Conservation (phyloP, 768 basidiomycete species). For the Rhodotorula kratochvilovae region DNA sequence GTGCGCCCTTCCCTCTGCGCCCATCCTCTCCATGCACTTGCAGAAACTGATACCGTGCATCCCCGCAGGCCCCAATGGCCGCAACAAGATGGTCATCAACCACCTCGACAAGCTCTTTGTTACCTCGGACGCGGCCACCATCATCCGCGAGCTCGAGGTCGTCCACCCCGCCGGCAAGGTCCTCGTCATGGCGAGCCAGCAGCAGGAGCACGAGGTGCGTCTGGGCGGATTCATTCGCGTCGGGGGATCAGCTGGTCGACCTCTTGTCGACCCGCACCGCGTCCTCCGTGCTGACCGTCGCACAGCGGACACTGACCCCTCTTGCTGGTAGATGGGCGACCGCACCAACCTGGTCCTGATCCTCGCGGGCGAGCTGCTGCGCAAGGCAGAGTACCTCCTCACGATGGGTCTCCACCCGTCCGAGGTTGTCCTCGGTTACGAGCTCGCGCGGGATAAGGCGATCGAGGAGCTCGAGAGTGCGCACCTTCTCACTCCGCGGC, state of each 20-base stretch:
- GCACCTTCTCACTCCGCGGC: conserved; percentile 42
- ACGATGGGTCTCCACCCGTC: conserved; percentile 96
- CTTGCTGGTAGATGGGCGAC: conserved; percentile 75
- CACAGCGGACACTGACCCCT: no score
- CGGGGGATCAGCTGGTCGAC: no score
- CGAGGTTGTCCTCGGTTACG: conserved; percentile 91
- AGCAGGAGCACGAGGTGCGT: conserved; percentile 85
- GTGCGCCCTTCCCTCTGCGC: background rate
- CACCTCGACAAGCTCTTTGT: conserved; percentile 93
- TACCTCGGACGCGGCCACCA: conserved; percentile 97
- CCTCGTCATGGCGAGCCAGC: conserved; percentile 97
- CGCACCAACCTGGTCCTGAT: conserved; percentile 93
- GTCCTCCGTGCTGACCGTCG: no score
- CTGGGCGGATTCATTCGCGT: background rate
- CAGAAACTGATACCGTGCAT: no score
- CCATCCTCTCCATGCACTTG: background rate
- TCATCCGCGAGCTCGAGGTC: conserved; percentile 95
- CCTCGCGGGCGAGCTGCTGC: conserved; percentile 87
- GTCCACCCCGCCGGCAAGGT: conserved; percentile 97
- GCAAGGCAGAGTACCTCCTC: conserved; percentile 84
- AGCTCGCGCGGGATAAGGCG: conserved; percentile 78
- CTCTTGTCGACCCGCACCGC: no score
- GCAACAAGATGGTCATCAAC: conserved; percentile 97
- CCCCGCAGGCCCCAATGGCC: conserved; percentile 58
- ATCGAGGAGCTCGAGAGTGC: conserved; percentile 82